A percentile compares a stretch with the other conserved stretches of the same genome.
Evolutionary conservation across 768 basidiomycete genomes (phyloP).

Genomic region (Calocybe cyanea): DNA sequence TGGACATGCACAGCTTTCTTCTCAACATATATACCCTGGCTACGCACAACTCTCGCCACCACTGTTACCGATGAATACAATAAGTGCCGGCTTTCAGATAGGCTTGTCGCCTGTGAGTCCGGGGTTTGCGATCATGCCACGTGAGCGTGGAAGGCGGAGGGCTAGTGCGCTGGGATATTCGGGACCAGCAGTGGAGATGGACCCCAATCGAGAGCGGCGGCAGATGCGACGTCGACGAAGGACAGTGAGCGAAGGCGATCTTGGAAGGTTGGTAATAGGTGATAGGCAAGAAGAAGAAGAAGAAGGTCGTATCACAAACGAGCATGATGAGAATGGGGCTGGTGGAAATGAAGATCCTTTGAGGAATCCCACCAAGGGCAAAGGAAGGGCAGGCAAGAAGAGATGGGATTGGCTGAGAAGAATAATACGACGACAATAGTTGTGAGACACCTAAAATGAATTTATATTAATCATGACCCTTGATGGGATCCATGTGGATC

Average conservation of each 20-base stretch:
- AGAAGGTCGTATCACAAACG: no score
- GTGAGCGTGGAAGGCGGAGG: constrained; percentile 45
- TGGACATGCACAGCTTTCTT: neutral
- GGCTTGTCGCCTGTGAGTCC: constrained; percentile 74
- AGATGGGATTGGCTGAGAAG: constrained; percentile 28
- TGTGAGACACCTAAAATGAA: no score
- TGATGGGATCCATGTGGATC: constrained; percentile 3
- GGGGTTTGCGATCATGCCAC: constrained; percentile 68
- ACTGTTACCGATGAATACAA: constrained; percentile 32
- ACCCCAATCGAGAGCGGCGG: constrained; percentile 16
- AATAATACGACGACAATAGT: constrained; percentile 8
- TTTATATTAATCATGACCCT: neutral
- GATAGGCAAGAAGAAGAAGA: constrained; percentile 4
- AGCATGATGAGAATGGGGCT: constrained; percentile 8
- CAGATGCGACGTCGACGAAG: constrained; percentile 30
- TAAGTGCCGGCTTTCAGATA: constrained; percentile 64
- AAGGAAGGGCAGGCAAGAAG: constrained; percentile 1
- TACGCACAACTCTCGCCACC: constrained; percentile 12
- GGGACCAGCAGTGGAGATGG: constrained; percentile 26
- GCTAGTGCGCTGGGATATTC: constrained; percentile 33
- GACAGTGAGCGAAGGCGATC: constrained; percentile 52
- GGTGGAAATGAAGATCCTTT: neutral
- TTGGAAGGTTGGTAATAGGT: constrained; percentile 14
- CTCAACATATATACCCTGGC: neutral
- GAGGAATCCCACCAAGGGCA: constrained; percentile 8